Percentiles rank a stretch among this genome's conserved stretches.
Conservation (phyloP, 106 monocot genomes). For the Dioscorea dumetorum region DNA sequence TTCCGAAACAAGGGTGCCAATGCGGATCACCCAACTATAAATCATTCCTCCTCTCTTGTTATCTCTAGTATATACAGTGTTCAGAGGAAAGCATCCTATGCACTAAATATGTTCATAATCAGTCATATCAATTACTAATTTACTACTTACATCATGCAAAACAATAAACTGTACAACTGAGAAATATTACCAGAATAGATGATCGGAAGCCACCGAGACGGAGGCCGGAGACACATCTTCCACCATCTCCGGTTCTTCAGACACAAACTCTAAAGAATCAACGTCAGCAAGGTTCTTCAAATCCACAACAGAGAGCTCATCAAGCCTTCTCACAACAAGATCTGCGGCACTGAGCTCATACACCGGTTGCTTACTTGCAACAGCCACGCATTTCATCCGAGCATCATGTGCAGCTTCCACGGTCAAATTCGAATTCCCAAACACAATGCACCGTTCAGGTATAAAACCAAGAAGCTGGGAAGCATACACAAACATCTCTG, state of each 20-base stretch:
- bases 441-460: conserved; percentile 88
- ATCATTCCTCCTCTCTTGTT: background rate
- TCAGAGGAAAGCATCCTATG: too few relatives aligned
- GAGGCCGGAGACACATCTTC: conserved; percentile 29
- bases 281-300: conserved; percentile 80
- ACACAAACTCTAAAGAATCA: conserved; percentile 62
- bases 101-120: too few relatives aligned
- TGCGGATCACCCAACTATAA: conserved; percentile 10
- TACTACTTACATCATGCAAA: too few relatives aligned
- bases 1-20: conserved; percentile 5
- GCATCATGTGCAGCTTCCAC: conserved; percentile 96
- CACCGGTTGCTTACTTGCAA: conserved; percentile 73
- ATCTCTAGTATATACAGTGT: conserved; percentile 18
- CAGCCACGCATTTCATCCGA: conserved; percentile 88
- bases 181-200: conserved; percentile 44
- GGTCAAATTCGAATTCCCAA: conserved; percentile 83
- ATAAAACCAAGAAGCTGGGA: conserved; percentile 74
- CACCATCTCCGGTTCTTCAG: conserved; percentile 49
- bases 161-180: conserved; percentile 15
- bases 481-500: conserved; percentile 85
- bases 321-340: conserved; percentile 59
- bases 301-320: conserved; percentile 77
- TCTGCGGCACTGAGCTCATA: conserved; percentile 90
- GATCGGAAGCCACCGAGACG: conserved; percentile 47
- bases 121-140: too few relatives aligned